A percentile compares a stretch with the other conserved stretches of the same genome.
These are phyloP conservation scores for Rhizopus delemar DNA, from an alignment of 371 early-diverging fungal species.

Conservation along the genomic window DNA sequence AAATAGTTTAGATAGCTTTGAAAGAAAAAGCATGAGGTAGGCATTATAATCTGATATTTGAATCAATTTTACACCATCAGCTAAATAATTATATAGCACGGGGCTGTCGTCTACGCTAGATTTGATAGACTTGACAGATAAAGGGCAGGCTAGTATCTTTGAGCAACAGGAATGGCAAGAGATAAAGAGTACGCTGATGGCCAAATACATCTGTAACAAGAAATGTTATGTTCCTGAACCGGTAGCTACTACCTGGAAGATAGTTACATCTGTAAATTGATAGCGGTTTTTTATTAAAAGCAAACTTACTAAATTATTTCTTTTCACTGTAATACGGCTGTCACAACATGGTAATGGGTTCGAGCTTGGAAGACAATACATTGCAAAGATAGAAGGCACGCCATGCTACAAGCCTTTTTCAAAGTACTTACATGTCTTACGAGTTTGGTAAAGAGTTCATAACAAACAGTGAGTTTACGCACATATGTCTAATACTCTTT, in stretches of 20 bases:
- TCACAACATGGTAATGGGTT: background rate
- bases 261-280: slow-evolving; percentile 4
- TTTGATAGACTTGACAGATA: slow-evolving; percentile 12
- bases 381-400: background rate
- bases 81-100: slow-evolving; percentile 10
- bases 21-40: slow-evolving; percentile 13
- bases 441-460: background rate
- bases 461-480: slow-evolving; percentile 2
- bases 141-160: slow-evolving; percentile 6
- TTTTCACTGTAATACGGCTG: slow-evolving; percentile 1
- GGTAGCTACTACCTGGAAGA: slow-evolving; percentile 5
- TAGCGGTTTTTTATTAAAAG: slow-evolving; percentile 1
- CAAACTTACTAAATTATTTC: background rate
- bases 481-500: background rate
- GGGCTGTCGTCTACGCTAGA: slow-evolving; percentile 8
- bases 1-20: slow-evolving; percentile 4
- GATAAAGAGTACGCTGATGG: slow-evolving; percentile 3
- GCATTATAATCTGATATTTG: slow-evolving; percentile 10
- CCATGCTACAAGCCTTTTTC: background rate
- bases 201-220: slow-evolving; percentile 2
- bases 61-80: slow-evolving; percentile 8
- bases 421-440: slow-evolving; percentile 2
- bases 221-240: slow-evolving; percentile 7
- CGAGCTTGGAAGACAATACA: background rate
- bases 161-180: slow-evolving; percentile 11